Percentiles rank a stretch among this genome's conserved stretches.
Conservation (phyloP, 768 basidiomycete genomes). For the Symmetrospora coprosmae region DNA sequence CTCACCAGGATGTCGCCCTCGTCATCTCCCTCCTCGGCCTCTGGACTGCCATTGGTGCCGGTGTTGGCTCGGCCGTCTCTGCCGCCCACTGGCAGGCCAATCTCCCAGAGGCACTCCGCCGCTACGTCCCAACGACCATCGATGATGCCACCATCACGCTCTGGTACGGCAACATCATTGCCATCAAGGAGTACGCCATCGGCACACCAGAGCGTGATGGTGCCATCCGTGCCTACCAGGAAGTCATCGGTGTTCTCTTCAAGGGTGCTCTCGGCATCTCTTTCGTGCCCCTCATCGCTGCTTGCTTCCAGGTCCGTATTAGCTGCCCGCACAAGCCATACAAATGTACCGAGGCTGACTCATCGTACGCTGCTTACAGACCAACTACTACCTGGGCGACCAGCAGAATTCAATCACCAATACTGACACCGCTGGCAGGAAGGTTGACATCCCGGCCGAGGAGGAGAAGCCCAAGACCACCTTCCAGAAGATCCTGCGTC, state of each 20-base stretch:
- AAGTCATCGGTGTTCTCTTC: constrained; percentile 23
- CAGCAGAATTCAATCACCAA: constrained; percentile 34
- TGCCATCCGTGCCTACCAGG: constrained; percentile 24
- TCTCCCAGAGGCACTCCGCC: constrained; percentile 28
- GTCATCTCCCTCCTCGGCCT: constrained; percentile 36
- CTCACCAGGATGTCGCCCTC: constrained; percentile 38
- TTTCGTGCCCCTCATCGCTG: constrained; percentile 34
- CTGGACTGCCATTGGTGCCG: constrained; percentile 36
- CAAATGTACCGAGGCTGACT: constrained; percentile 11
- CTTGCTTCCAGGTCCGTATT: constrained; percentile 25
- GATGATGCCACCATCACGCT: constrained; percentile 33
- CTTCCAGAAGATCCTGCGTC: too few relatives aligned
- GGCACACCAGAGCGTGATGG: constrained; percentile 16
- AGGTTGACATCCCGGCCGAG: too few relatives aligned
- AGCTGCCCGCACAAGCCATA: neutral
- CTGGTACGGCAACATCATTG: constrained; percentile 33
- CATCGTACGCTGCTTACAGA: constrained; percentile 33
- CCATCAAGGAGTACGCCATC: constrained; percentile 25
- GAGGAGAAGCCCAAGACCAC: too few relatives aligned
- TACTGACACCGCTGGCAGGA: constrained; percentile 19
- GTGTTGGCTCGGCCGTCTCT: constrained; percentile 36
- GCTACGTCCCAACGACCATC: constrained; percentile 31
- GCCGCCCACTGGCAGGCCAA: constrained; percentile 32
- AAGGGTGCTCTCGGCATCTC: constrained; percentile 34
- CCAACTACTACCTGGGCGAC: constrained; percentile 36